Evolutionary conservation across 192 early-diverging fungal genomes (phyloP).

Genomic region (Coemansia asiatica): DNA sequence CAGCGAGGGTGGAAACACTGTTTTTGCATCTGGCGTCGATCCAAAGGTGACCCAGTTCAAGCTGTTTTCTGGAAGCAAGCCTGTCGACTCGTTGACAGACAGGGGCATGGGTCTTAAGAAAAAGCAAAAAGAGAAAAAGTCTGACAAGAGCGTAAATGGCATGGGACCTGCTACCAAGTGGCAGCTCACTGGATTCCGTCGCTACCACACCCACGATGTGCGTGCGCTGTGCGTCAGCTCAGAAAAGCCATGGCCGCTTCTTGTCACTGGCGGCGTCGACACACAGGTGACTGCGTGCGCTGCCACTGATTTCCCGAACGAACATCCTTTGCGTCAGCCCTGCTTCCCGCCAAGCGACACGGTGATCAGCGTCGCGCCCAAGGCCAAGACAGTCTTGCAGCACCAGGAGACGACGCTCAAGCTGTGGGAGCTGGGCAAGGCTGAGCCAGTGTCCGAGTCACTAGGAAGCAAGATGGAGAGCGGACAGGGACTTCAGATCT

Average conservation of each 20-base stretch:
- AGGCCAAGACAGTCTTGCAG: constrained; percentile 64
- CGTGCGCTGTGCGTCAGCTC: constrained; percentile 81
- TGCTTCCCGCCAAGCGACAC: constrained; percentile 62
- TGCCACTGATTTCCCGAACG: constrained; percentile 62
- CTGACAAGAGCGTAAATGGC: background rate
- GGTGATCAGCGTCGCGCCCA: constrained; percentile 62
- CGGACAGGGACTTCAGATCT: constrained; percentile 51
- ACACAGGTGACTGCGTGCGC: constrained; percentile 66
- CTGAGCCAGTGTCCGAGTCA: constrained; percentile 26
- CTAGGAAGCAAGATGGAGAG: constrained; percentile 43
- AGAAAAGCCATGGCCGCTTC: constrained; percentile 60
- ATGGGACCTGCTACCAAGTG: constrained; percentile 51
- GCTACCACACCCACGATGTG: constrained; percentile 95
- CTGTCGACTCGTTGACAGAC: constrained; percentile 2
- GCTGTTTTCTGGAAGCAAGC: constrained; percentile 41
- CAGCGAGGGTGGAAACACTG: constrained; percentile 61
- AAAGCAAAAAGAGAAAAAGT: background rate
- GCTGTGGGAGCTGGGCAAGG: constrained; percentile 81
- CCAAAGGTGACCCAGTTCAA: constrained; percentile 76
- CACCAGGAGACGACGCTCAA: constrained; percentile 67
- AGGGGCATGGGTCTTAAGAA: too few relatives aligned
- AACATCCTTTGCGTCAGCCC: constrained; percentile 62
- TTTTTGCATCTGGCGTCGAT: constrained; percentile 91
- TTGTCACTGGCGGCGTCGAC: constrained; percentile 87
- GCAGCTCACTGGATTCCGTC: constrained; percentile 80